Evolutionary conservation across 1,139 yeast species (phyloP).

Genomic region (Candida albicans): DNA sequence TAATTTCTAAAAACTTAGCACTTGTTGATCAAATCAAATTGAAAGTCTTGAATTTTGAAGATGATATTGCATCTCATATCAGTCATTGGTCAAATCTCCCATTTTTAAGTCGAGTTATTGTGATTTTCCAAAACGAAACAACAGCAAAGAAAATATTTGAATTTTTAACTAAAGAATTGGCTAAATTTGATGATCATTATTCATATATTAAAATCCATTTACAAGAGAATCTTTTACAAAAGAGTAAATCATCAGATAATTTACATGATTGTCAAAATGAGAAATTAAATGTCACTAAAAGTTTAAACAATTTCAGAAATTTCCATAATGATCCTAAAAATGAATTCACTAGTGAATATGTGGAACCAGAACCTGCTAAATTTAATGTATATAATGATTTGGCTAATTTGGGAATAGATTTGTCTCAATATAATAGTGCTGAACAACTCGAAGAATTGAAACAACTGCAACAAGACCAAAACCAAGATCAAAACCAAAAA

Average conservation of each 20-base stretch:
- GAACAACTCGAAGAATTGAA: conserved; percentile 25
- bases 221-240: conserved; percentile 42
- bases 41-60: conserved; percentile 30
- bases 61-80: conserved; percentile 30
- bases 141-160: conserved; percentile 29
- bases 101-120: conserved; percentile 41
- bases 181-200: neutral
- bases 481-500: no score
- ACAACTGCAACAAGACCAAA: conserved; percentile 10
- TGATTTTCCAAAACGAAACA: conserved; percentile 35
- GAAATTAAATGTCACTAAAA: conserved; percentile 21
- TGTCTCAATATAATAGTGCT: conserved; percentile 23
- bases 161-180: conserved; percentile 18
- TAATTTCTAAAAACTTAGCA: conserved; percentile 20
- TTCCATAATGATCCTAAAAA: conserved; percentile 19
- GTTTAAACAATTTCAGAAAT: conserved; percentile 28
- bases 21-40: conserved; percentile 39
- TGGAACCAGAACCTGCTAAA: conserved; percentile 42
- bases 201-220: conserved; percentile 32
- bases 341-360: conserved; percentile 20
- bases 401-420: conserved; percentile 32
- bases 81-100: conserved; percentile 48
- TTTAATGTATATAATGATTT: conserved; percentile 31
- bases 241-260: conserved; percentile 41
- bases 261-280: conserved; percentile 13